Conservation (phyloP, 2,329 filamentous ascomycete genomes). For the Botrytis paeoniae region DNA sequence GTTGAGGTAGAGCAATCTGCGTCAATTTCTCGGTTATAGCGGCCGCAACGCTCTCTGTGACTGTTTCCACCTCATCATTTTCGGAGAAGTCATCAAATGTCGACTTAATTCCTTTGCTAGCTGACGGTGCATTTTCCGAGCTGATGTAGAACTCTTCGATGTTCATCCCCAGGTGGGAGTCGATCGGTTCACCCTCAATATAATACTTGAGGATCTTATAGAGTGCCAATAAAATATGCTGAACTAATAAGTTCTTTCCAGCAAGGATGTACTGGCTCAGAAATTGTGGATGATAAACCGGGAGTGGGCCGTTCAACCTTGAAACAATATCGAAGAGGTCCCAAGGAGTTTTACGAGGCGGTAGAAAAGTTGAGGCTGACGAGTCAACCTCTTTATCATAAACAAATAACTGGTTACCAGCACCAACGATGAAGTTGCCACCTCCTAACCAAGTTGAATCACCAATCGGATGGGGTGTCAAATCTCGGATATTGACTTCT, state of each 20-base stretch:
- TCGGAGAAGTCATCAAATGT: conserved; percentile 49
- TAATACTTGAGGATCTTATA: conserved; percentile 78
- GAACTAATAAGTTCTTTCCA: conserved; percentile 71
- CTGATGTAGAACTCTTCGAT: conserved; percentile 56
- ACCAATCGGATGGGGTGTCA: conserved; percentile 86
- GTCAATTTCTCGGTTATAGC: conserved; percentile 75
- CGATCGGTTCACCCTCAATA: conserved; percentile 74
- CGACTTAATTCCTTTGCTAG: conserved; percentile 36
- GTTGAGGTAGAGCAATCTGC: conserved; percentile 68
- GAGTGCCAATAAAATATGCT: conserved; percentile 68
- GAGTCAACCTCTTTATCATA: conserved; percentile 73
- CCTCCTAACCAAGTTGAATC: conserved; percentile 89
- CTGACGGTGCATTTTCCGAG: conserved; percentile 26
- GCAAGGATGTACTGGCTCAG: conserved; percentile 81
- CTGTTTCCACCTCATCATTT: conserved; percentile 56
- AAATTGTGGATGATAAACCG: conserved; percentile 90
- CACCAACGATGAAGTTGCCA: conserved; percentile 81
- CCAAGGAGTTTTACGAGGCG: conserved; percentile 30
- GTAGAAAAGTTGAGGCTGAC: conserved; percentile 39
- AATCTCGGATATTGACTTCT: conserved; percentile 75
- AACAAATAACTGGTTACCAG: conserved; percentile 87
- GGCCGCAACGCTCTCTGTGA: conserved; percentile 69
- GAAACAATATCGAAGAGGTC: conserved; percentile 81
- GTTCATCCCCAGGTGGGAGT: conserved; percentile 69
- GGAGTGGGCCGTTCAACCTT: conserved; percentile 80